Conservation (phyloP, 2,329 filamentous ascomycete species). For the Verruconis gallopava region DNA sequence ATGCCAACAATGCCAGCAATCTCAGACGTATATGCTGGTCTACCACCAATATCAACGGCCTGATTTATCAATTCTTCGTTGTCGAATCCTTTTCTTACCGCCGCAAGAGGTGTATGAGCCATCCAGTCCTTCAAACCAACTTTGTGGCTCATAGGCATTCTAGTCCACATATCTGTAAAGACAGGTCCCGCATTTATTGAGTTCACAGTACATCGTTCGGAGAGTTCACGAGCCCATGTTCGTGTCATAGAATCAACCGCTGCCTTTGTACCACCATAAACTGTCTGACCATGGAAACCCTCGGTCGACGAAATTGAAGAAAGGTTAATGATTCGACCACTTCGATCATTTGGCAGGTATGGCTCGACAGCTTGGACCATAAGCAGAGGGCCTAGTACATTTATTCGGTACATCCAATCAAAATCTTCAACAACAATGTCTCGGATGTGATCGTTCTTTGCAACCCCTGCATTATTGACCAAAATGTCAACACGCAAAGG, state of each 20-base stretch:
- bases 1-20: slow-evolving; percentile 65
- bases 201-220: slow-evolving; percentile 51
- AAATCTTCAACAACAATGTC: slow-evolving; percentile 38
- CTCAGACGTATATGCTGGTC: slow-evolving; percentile 51
- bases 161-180: slow-evolving; percentile 50
- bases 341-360: slow-evolving; percentile 56
- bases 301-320: slow-evolving; percentile 42
- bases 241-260: slow-evolving; percentile 57
- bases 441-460: slow-evolving; percentile 20
- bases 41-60: slow-evolving; percentile 33
- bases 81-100: too few species aligned
- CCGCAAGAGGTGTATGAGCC: too few species aligned
- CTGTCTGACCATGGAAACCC: slow-evolving; percentile 19
- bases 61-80: slow-evolving; percentile 34
- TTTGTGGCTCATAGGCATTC: slow-evolving; percentile 13
- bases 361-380: slow-evolving; percentile 60
- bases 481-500: slow-evolving; percentile 64
- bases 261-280: slow-evolving; percentile 54
- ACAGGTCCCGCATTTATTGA: slow-evolving; percentile 54
- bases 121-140: neutral
- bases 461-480: slow-evolving; percentile 59
- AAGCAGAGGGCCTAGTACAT: slow-evolving; percentile 69
- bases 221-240: slow-evolving; percentile 51
- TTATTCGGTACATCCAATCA: slow-evolving; percentile 59
- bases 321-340: slow-evolving; percentile 49